A percentile compares a stretch with the other conserved stretches of the same genome.
These are phyloP conservation scores for Fusarium sp. DNA, from an alignment of 2,329 filamentous ascomycete species.

Conservation along the genomic window DNA sequence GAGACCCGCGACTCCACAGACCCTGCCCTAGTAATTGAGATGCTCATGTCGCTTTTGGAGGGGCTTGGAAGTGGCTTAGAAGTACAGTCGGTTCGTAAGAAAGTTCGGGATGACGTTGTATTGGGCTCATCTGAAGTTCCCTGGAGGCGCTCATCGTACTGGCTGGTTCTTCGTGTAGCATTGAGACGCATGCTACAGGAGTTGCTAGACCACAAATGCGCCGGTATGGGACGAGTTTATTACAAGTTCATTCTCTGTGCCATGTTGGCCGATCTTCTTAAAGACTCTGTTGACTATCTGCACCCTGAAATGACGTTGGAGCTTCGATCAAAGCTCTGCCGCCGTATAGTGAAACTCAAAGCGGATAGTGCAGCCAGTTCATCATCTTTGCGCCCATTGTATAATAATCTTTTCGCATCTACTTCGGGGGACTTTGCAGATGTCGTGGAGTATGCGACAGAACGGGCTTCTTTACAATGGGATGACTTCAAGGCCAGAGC, in stretches of 20 bases:
- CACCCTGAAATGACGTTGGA: constrained; percentile 38
- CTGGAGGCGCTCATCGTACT: constrained; percentile 73
- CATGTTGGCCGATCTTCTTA: constrained; percentile 61
- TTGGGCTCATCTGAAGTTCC: constrained; percentile 62
- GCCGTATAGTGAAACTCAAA: constrained; percentile 70
- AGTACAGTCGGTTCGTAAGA: constrained; percentile 66
- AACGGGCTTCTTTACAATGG: too few relatives aligned
- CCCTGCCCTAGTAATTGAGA: too few relatives aligned
- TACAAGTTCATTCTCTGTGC: constrained; percentile 71
- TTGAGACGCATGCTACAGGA: constrained; percentile 63
- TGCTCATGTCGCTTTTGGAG: too few relatives aligned
- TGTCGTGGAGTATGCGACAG: too few relatives aligned
- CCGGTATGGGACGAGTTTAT: constrained; percentile 52
- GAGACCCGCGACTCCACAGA: too few relatives aligned
- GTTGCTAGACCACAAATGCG: constrained; percentile 48
- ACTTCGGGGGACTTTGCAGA: too few relatives aligned
- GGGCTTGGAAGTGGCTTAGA: too few relatives aligned
- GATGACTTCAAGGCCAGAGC: too few relatives aligned
- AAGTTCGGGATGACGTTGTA: constrained; percentile 72
- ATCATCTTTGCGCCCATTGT: too few relatives aligned
- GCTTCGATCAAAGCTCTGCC: constrained; percentile 63
- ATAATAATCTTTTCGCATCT: constrained; percentile 19
- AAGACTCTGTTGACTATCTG: constrained; percentile 48
- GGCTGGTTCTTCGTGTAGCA: constrained; percentile 71
- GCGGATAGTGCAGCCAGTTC: constrained; percentile 30